Base-by-base conservation (phyloP, 768 basidiomycete species). In the Mrakia frigida region DNA sequence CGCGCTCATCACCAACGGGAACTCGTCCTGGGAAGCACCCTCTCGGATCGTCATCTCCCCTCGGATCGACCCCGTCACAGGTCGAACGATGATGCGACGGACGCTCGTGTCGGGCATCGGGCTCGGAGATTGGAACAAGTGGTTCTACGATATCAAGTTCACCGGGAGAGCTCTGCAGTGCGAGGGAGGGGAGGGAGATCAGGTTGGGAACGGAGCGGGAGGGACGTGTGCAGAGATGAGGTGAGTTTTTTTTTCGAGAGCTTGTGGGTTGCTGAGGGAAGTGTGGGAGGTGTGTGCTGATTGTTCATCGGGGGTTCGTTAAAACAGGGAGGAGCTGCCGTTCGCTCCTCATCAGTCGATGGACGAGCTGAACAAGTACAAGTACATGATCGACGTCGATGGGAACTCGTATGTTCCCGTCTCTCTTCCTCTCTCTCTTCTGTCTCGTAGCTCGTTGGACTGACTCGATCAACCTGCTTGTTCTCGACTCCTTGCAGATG, bases 71-170 rank as follows among this genome's bases (percentile, higher is more conserved):
- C 21, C 35, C 6, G 35, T n/a, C 23, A n/a, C 65, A 18, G 65
- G 65, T n/a, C 35, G 37, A 23, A n/a, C 39, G 23, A n/a, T 18
- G 37, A 35, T 41, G 18, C 35, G 37, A 7, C 25, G 25, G 13
- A 39, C 39, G 14, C 13, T 37, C 35, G 23, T n/a, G 1, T n/a
- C 65, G 1, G 25, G 10, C 25, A 25, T 23, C 39, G 28, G 28
- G 25, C 65, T 75, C 2, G 33, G 50, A 6, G 10, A 31, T 39
- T 59, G 56, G 37, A 61, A 71, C 59, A 28, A 56, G 25, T 59
- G 35, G 56, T 78, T 78, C 70, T 67, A 79, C 68, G 82, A 82
- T 70, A 77, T 82, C 31, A 77, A 75, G 33, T 81, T 82, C 41
- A 76, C 80, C 16, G 79, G 79, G 11, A n/a, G 43, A 7, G 79